Percentiles rank a stretch among this genome's conserved stretches.
These are phyloP conservation scores for Mycena galopus DNA, from an alignment of 768 basidiomycete species.

Conservation along the genomic window DNA sequence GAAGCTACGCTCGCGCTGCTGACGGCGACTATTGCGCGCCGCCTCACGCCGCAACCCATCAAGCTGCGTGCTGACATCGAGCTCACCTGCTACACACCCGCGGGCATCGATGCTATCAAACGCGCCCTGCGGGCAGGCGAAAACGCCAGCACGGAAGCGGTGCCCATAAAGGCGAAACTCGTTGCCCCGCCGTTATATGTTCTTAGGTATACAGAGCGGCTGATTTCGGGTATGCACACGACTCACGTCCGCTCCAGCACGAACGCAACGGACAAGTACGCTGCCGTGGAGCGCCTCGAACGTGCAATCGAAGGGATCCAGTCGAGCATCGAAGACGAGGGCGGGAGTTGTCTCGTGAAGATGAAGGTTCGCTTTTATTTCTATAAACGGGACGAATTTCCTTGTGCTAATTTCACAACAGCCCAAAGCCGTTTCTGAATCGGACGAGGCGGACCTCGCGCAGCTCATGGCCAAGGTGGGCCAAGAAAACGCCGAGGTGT, in stretches of 20 bases:
- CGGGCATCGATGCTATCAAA: conserved; percentile 97
- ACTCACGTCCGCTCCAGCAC: conserved; percentile 57
- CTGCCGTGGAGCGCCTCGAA: conserved; percentile 93
- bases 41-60: conserved; percentile 97
- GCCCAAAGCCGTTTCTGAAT: conserved; percentile 98
- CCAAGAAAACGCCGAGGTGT: conserved; percentile 95
- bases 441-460: conserved; percentile 96
- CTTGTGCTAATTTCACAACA: conserved; percentile 44
- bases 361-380: conserved; percentile 80
- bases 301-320: conserved; percentile 94
- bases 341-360: conserved; percentile 91
- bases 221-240: not conserved
- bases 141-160: conserved; percentile 85
- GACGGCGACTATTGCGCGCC: conserved; percentile 88
- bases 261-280: conserved; percentile 97
- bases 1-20: conserved; percentile 73
- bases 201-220: conserved; percentile 57
- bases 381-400: not conserved
- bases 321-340: conserved; percentile 83
- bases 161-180: conserved; percentile 97
- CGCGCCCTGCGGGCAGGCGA: conserved; percentile 92
- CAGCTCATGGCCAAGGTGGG: conserved; percentile 97
- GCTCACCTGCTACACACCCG: conserved; percentile 94
- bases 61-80: conserved; percentile 99
- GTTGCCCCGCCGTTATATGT: conserved; percentile 98